Evolutionary conservation across 306 rosid species (phyloP), one percentile per base, ranked within the genome.

Genomic region (Mucuna pruriens): DNA sequence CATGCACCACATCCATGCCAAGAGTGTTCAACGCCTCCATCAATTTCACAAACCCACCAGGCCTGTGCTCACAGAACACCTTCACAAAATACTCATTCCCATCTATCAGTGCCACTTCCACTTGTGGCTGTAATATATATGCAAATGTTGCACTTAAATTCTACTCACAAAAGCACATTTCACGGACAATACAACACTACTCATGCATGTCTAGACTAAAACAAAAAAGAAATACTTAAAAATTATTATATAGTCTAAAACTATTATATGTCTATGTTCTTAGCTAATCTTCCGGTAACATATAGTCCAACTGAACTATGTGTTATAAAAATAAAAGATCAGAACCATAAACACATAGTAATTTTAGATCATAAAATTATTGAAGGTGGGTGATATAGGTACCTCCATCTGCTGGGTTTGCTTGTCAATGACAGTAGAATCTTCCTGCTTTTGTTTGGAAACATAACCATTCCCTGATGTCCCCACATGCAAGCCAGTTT

Each of bases 391-490:
- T 1, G 0, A 62, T 34, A 29, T 72, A 73, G 68, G 8, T 83
- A 93, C 99, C 98, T 93, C 97, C 99, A 95, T 93, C 66, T 93
- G 94, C 29, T 86, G 95, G 29, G 88, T 78, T 84, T 80, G 87
- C 68, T 86, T 94, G 20, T 90, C 95, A 75, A 63, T 83, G 20
- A 71, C 49, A 66, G 82, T 20, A 67, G 11, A 83, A 54, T 87
- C 90, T 44, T 89, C 89, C 67, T 65, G 91, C 73, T 87, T 86
- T 42, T 76, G 91, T 66, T 87, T 91, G 16, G 82, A 66, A 40
- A 71, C 9, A 65, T 67, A 83, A 52, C 84, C 90, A 84, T 76
- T 84, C 52, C 72, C 89, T 31, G 84, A 54, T 45, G 83, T 39
- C 39, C 87, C 95, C 25, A 81, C 79, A 57, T 83, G 90, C 84